These are phyloP conservation scores for Serendipita sp. DNA, from an alignment of 768 basidiomycete species.

Conservation along the genomic window DNA sequence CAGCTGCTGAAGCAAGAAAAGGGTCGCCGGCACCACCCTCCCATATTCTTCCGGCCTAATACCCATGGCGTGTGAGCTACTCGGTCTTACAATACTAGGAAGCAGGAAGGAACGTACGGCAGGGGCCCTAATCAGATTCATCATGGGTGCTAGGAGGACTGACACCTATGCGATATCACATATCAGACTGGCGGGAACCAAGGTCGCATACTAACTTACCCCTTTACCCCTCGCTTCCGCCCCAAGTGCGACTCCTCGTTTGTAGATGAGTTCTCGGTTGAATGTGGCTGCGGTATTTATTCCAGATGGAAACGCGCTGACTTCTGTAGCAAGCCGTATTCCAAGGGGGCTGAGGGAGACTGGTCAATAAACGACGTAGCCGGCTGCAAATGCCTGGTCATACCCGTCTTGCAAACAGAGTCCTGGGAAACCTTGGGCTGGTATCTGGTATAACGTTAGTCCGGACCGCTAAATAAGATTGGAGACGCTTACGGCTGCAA, in stretches of 20 bases:
- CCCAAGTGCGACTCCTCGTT: slow-evolving; percentile 22
- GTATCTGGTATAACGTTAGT: not conserved
- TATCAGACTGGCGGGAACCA: slow-evolving; percentile 11
- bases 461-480: not conserved
- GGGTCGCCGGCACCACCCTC: slow-evolving; percentile 10
- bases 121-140: slow-evolving; percentile 10
- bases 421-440: not conserved
- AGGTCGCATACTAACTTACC: slow-evolving; percentile 13
- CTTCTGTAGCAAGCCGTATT: slow-evolving; percentile 6
- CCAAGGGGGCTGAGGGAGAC: slow-evolving; percentile 6
- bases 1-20: slow-evolving; percentile 14
- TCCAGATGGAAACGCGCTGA: slow-evolving; percentile 13
- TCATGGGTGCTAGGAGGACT: not conserved
- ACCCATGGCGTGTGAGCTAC: not conserved
- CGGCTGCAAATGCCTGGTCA: not conserved
- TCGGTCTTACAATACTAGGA: slow-evolving; percentile 8
- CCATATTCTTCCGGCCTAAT: not conserved
- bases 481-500: not conserved
- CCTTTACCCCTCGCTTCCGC: slow-evolving; percentile 23
- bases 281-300: slow-evolving; percentile 14
- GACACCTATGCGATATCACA: not conserved
- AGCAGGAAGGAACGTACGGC: slow-evolving; percentile 14
- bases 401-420: not conserved
- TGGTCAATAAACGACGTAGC: not conserved
- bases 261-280: slow-evolving; percentile 20